Conservation (phyloP, 148 eudicot genomes). For the Rhododendron henanense region DNA sequence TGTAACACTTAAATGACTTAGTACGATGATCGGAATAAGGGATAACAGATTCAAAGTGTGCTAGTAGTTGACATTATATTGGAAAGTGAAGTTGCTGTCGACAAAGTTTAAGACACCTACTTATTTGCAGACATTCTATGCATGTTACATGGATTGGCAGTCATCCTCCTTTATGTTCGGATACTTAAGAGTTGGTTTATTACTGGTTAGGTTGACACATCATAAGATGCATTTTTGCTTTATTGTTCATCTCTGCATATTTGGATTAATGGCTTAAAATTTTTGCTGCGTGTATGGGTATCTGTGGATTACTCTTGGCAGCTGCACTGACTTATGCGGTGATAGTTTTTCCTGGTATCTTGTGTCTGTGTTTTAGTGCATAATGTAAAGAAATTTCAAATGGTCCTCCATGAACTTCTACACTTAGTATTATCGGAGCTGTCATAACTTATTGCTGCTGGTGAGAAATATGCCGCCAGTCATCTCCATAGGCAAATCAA, state of each 20-base stretch:
- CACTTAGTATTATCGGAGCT: too few relatives aligned
- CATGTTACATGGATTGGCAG: background rate
- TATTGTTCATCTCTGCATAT: background rate
- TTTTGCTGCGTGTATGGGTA: background rate
- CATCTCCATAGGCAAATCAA: background rate
- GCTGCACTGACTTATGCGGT: background rate
- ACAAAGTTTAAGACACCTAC: background rate
- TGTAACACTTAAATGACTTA: background rate
- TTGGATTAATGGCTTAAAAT: background rate
- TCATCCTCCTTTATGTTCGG: background rate
- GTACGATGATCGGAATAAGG: background rate
- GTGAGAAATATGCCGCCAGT: too few relatives aligned
- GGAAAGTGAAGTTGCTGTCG: background rate
- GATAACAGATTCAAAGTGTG: background rate
- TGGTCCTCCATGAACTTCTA: background rate
- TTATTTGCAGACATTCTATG: background rate
- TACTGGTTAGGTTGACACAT: background rate
- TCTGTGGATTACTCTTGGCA: background rate
- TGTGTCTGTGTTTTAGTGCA: background rate
- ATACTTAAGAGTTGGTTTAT: background rate
- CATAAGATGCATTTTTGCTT: background rate
- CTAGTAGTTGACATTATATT: background rate
- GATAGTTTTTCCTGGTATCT: background rate
- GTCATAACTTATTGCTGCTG: too few relatives aligned
- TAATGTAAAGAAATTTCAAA: background rate